phyloP scores from a whole-genome alignment of 768 basidiomycete species.

The Gyrodon lividus region DNA sequence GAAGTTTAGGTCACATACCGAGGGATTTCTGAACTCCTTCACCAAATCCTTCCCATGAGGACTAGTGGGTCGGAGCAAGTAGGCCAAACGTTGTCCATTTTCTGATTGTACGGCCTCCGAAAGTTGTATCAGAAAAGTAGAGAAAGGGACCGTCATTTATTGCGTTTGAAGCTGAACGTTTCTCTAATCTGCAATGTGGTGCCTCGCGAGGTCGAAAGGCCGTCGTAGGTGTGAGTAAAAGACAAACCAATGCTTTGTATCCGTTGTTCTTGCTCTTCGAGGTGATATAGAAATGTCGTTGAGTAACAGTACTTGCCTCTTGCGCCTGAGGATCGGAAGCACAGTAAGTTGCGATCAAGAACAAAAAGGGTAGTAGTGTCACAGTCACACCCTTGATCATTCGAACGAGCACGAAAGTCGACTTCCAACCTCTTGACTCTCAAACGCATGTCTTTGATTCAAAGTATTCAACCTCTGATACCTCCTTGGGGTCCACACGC shows the following conservation, averaged over 20 bases:
- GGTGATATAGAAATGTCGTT: background rate
- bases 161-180: background rate
- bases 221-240: background rate
- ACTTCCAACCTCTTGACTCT: too few species aligned
- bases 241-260: background rate
- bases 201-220: background rate
- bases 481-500: too few species aligned
- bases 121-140: conserved; percentile 58
- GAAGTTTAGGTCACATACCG: conserved; percentile 32
- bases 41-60: conserved; percentile 75
- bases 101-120: conserved; percentile 59
- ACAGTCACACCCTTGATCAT: too few species aligned
- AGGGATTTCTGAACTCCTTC: conserved; percentile 64
- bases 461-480: too few species aligned
- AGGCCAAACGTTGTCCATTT: conserved; percentile 69
- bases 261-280: background rate
- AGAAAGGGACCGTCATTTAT: conserved; percentile 46
- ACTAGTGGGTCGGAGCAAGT: conserved; percentile 72
- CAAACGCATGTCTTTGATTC: too few species aligned
- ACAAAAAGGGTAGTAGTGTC: too few species aligned
- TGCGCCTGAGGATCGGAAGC: too few species aligned
- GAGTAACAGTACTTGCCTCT: too few species aligned
- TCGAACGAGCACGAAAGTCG: too few species aligned
- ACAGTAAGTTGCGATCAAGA: too few species aligned
- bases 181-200: background rate